Conservation (phyloP, 139 green algal genomes). For the Chlorella sorokiniana region DNA sequence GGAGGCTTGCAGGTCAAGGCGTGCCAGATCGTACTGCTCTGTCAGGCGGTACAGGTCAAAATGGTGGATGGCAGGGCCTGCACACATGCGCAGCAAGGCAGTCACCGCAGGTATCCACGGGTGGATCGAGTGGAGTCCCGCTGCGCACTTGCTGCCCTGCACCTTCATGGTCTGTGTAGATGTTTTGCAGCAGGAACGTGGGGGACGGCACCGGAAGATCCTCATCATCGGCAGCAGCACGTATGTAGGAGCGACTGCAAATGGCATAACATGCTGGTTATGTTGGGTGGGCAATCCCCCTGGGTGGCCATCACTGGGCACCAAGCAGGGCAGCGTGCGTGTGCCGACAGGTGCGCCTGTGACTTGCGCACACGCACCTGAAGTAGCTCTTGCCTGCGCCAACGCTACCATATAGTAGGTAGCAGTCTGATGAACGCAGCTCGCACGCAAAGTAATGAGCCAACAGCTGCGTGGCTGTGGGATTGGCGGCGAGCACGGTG, state of each 20-base stretch:
- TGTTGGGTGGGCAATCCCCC: too few species aligned
- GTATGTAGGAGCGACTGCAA: slow-evolving; percentile 79
- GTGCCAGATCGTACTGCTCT: slow-evolving; percentile 25
- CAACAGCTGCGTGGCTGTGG: slow-evolving; percentile 28
- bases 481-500: slow-evolving; percentile 26
- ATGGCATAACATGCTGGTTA: not conserved
- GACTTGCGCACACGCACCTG: slow-evolving; percentile 47
- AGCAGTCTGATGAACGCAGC: slow-evolving; percentile 30
- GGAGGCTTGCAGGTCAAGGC: slow-evolving; percentile 37
- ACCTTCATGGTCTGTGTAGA: slow-evolving; percentile 72
- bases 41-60: slow-evolving; percentile 84
- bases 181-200: slow-evolving; percentile 86
- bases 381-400: slow-evolving; percentile 86
- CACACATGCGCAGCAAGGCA: not conserved
- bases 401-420: slow-evolving; percentile 72
- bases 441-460: slow-evolving; percentile 34
- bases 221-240: slow-evolving; percentile 60
- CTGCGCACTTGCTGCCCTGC: not conserved
- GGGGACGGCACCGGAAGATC: slow-evolving; percentile 79
- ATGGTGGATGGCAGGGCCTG: slow-evolving; percentile 71
- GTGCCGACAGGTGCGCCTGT: not conserved
- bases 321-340: not conserved
- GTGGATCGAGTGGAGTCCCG: too few species aligned
- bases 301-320: too few species aligned
- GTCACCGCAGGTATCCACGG: too few species aligned